These are phyloP conservation scores for Zygosaccharomyces sapae DNA, from an alignment of 1,139 yeast genomes.

Conservation along the genomic window DNA sequence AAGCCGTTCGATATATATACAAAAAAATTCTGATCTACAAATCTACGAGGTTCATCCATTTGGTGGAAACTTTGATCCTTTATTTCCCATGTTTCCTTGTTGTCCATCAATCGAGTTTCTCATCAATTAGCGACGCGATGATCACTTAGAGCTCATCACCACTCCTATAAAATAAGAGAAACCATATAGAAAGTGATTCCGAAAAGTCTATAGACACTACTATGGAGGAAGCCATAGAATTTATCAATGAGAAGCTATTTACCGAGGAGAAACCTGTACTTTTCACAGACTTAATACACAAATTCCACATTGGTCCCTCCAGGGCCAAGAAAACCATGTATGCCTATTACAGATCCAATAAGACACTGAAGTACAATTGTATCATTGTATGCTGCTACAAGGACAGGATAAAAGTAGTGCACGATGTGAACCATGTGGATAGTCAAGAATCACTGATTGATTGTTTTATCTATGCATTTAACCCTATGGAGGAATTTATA, in stretches of 20 bases:
- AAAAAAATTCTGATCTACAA: not conserved
- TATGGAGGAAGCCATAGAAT: conserved; percentile 12
- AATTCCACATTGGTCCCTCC: conserved; percentile 27
- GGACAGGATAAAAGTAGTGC: conserved; percentile 22
- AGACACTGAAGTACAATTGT: conserved; percentile 28
- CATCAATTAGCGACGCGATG: not conserved
- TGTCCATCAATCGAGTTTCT: not conserved
- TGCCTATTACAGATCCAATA: conserved; percentile 26
- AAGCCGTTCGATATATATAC: not conserved
- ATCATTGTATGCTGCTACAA: conserved; percentile 26
- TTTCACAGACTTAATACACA: conserved; percentile 30
- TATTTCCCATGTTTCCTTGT: not conserved
- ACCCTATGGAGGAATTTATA: conserved; percentile 30
- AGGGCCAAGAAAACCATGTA: conserved; percentile 31
- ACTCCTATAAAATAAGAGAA: not conserved
- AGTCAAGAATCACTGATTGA: conserved; percentile 22
- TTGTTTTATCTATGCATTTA: conserved; percentile 35
- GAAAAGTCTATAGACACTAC: not conserved
- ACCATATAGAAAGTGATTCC: not conserved
- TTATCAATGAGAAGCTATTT: conserved; percentile 25
- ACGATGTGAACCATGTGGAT: conserved; percentile 21
- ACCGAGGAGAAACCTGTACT: conserved; percentile 28
- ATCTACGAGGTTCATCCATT: not conserved
- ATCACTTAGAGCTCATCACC: not conserved
- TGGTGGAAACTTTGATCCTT: not conserved